phyloP scores from a whole-genome alignment of 2,329 filamentous ascomycete genomes.

The Sporothrix brunneoviolacea region DNA sequence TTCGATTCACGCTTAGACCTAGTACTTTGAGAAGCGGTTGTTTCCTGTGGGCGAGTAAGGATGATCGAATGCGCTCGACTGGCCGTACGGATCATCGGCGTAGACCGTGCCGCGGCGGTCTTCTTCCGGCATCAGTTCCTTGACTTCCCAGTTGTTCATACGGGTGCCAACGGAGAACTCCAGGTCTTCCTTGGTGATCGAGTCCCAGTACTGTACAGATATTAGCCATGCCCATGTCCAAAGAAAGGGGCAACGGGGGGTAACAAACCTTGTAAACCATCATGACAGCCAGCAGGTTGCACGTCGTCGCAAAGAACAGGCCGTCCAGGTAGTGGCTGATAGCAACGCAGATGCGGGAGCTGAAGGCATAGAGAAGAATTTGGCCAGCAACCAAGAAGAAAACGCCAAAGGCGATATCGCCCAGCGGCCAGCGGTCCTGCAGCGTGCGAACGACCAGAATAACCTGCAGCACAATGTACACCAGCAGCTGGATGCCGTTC shows the following conservation, averaged over 20 bases:
- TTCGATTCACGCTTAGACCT: neutral
- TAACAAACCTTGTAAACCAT: constrained; percentile 99
- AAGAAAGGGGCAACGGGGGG: neutral
- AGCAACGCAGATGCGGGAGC: constrained; percentile 72
- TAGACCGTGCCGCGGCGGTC: constrained; percentile 70
- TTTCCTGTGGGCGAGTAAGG: constrained; percentile 40
- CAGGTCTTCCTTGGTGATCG: constrained; percentile 94
- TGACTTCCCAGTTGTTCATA: constrained; percentile 97
- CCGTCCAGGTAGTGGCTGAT: constrained; percentile 92
- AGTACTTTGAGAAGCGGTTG: constrained; percentile 43
- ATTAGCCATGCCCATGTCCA: neutral
- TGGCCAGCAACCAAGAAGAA: constrained; percentile 91
- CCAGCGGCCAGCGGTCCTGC: constrained; percentile 91
- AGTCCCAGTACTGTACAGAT: constrained; percentile 87
- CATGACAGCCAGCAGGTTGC: constrained; percentile 93
- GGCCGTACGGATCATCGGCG: constrained; percentile 58
- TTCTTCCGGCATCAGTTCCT: constrained; percentile 78
- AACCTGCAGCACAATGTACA: constrained; percentile 84
- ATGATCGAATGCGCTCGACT: constrained; percentile 48
- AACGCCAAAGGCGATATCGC: constrained; percentile 82
- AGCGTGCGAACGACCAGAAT: constrained; percentile 83
- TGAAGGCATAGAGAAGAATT: constrained; percentile 87
- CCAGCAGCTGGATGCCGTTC: constrained; percentile 76
- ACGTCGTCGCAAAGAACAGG: constrained; percentile 86
- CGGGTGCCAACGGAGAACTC: constrained; percentile 96